These are phyloP conservation scores for Liriodendron chinense DNA, from an alignment of 164 flowering plant species.

Conservation along the genomic window DNA sequence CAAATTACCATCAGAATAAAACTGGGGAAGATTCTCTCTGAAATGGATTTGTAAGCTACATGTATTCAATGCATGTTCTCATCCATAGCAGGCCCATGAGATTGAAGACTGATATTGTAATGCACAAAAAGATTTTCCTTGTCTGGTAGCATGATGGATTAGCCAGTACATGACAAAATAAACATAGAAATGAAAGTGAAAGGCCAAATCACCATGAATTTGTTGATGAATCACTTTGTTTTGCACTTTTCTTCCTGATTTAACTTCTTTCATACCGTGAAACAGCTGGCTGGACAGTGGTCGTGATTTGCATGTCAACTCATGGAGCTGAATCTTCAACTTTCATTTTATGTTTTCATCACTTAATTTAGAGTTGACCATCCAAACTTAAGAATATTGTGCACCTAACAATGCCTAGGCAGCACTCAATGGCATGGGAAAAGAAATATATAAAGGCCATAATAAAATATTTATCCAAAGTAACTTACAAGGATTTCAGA, in stretches of 20 bases:
- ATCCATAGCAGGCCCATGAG: not conserved
- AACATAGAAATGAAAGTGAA: too few relatives aligned
- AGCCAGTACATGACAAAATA: too few relatives aligned
- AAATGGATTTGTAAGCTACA: not conserved
- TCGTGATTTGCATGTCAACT: too few relatives aligned
- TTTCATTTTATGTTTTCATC: too few relatives aligned
- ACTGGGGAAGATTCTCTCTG: not conserved
- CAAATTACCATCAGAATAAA: not conserved
- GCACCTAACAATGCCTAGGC: not conserved
- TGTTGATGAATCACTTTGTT: not conserved
- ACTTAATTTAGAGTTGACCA: too few relatives aligned
- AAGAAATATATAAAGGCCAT: not conserved
- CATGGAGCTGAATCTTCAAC: too few relatives aligned
- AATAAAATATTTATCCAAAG: not conserved
- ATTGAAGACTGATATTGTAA: not conserved
- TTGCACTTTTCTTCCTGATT: too few relatives aligned
- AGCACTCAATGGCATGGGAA: not conserved
- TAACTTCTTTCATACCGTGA: too few relatives aligned
- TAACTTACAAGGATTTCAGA: constrained; percentile 46
- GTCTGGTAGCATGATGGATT: too few relatives aligned
- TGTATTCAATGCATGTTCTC: not conserved
- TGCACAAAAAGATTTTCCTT: too few relatives aligned
- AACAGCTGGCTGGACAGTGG: not conserved
- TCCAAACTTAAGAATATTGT: too few relatives aligned
- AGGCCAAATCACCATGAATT: too few relatives aligned